Evolutionary conservation across 2,329 filamentous ascomycete species (phyloP), one percentile per base, ranked within the genome.

Genomic region (Rachicladosporium sp.): DNA sequence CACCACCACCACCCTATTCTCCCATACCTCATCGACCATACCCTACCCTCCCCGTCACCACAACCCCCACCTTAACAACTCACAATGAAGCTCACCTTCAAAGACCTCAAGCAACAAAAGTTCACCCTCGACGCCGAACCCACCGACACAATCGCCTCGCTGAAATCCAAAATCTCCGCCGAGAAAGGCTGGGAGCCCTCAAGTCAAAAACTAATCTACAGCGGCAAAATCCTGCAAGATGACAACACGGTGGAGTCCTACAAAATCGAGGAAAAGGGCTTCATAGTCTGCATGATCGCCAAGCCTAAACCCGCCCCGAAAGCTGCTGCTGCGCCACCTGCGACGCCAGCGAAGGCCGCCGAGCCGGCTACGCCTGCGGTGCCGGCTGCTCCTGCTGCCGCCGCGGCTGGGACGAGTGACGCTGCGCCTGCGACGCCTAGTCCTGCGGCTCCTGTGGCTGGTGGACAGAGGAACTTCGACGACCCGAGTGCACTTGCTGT

Each of bases 241-340:
- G 86, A 87, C 46, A 91, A 95, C 59, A 94, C 88, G 2, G 83
- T 98, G 53, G 86, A 87, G 64, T 88, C 84, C 31, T 96, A 96
- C 71, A 94, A 86, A 67, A 96, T 98, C 48, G 89, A 98, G 66
- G 91, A 96, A 74, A 98, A 96, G 73, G 91, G 91, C 30, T 98
- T 96, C 62, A 87, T 98, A 55, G 91, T 98, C 45, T 98, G 91
- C 69, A 94, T 98, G 79, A 80, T 93, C 54, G 86, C 85, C 60
- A 96, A 96, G 78, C 82, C 84, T 50, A 95, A 94, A 70, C 65
- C 78, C 34, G 63, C 65, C 4, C 64, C 70, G 47, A 59, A 56
- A 42, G 44, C 55, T 29, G 64, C 69, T 19, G 62, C 69, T 40
- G 67, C 72, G 39, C 61, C 71, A 41, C 70, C 76, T 44, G 71